These are phyloP conservation scores for Trichomonascus vanleenenianus DNA, from an alignment of 805 yeast species.

Conservation along the genomic window DNA sequence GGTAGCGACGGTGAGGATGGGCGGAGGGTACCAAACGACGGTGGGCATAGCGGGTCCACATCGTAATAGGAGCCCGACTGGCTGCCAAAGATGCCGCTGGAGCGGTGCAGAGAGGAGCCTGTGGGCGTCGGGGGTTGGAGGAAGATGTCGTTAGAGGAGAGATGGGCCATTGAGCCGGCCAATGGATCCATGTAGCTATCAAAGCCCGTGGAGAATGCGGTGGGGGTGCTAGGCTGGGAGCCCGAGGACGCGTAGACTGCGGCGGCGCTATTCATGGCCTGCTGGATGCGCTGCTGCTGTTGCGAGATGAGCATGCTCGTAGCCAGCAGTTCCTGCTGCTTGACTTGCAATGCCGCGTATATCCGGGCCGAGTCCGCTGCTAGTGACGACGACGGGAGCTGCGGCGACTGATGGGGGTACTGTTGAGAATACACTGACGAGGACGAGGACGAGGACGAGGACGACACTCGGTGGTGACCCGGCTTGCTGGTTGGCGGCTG, in stretches of 20 bases:
- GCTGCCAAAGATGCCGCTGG: too few species aligned
- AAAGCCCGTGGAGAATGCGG: slow-evolving; percentile 4
- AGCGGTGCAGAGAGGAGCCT: background rate
- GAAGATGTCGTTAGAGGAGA: slow-evolving; percentile 7
- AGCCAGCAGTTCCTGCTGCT: slow-evolving; percentile 28
- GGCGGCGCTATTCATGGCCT: slow-evolving; percentile 20
- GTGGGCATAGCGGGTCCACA: too few species aligned
- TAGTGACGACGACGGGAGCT: slow-evolving; percentile 7
- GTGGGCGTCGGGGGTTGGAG: background rate
- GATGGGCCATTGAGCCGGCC: slow-evolving; percentile 17
- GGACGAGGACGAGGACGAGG: too few species aligned
- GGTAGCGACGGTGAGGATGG: slow-evolving; percentile 21
- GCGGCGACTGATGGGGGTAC: slow-evolving; percentile 11
- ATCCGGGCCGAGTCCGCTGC: slow-evolving; percentile 6
- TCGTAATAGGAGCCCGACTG: too few species aligned
- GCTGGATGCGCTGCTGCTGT: slow-evolving; percentile 29
- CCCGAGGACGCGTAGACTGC: background rate
- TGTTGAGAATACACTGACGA: too few species aligned
- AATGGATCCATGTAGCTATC: slow-evolving; percentile 4
- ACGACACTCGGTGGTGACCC: too few species aligned
- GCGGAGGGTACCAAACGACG: slow-evolving; percentile 1
- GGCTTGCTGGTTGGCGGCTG: slow-evolving; percentile 4
- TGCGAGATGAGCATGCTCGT: slow-evolving; percentile 27
- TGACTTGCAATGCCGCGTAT: slow-evolving; percentile 28
- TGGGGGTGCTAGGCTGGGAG: slow-evolving; percentile 2